Percentiles rank a stretch among this genome's conserved stretches.
phyloP scores from a whole-genome alignment of 1,284 basidiomycete species.

The Moesziomyces sp. region DNA sequence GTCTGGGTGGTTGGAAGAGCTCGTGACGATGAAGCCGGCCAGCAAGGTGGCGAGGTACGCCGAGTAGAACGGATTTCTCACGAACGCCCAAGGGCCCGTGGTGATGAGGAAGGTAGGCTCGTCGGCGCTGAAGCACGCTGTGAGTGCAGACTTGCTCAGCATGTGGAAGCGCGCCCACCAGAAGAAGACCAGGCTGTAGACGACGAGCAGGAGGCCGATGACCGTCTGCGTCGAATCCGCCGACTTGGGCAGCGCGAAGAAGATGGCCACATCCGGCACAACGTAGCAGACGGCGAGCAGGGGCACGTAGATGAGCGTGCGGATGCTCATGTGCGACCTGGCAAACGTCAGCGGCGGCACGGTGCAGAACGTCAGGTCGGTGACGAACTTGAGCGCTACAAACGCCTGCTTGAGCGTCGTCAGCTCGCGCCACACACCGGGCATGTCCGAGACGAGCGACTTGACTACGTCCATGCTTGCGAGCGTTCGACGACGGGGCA shows the following conservation, averaged over 20 bases:
- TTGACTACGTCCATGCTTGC: slow-evolving; percentile 21
- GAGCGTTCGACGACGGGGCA: too few relatives aligned
- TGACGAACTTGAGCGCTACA: slow-evolving; percentile 29
- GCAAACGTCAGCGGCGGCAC: slow-evolving; percentile 31
- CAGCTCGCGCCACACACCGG: slow-evolving; percentile 30
- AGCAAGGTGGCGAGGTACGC: slow-evolving; percentile 33
- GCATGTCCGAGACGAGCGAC: slow-evolving; percentile 16
- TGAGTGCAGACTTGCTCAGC: slow-evolving; percentile 13
- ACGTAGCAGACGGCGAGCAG: slow-evolving; percentile 10
- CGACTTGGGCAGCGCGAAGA: slow-evolving; percentile 33
- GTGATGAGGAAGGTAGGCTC: slow-evolving; percentile 40
- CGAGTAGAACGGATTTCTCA: slow-evolving; percentile 42
- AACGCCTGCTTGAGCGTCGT: slow-evolving; percentile 17
- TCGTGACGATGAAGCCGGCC: slow-evolving; percentile 43
- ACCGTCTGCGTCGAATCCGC: slow-evolving; percentile 22
- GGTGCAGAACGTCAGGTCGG: slow-evolving; percentile 27
- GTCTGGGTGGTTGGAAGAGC: slow-evolving; percentile 39
- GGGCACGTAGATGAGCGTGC: slow-evolving; percentile 12
- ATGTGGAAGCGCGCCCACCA: slow-evolving; percentile 48
- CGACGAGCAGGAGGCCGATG: slow-evolving; percentile 21
- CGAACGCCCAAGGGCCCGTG: slow-evolving; percentile 31
- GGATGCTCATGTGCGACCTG: slow-evolving; percentile 22
- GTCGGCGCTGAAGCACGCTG: slow-evolving; percentile 28
- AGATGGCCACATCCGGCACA: slow-evolving; percentile 27
- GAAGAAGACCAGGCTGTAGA: slow-evolving; percentile 38